Base-by-base conservation (phyloP, 2,329 filamentous ascomycete species). In the Fusarium sp. region DNA sequence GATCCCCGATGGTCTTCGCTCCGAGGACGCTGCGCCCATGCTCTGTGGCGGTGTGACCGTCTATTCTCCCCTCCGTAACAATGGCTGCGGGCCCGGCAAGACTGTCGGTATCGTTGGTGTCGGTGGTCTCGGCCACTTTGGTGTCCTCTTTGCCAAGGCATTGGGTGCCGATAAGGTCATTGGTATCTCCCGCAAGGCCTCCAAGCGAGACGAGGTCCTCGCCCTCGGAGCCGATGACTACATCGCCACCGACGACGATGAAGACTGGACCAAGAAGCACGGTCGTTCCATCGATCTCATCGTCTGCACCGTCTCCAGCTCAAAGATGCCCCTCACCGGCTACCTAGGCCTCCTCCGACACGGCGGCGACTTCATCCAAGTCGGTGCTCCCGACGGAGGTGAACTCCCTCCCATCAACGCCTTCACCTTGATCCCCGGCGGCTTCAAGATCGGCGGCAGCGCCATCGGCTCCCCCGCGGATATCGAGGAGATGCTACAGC, bases 1-100 rank as follows among this genome's bases (percentile, higher is more conserved):
- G 75, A 83, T 85, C 43, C 82, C 82, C 15, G 82, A 84, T 28
- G 74, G 70, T 11, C 66, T 85, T 1, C 65, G 76, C n/a, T 78
- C 77, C 1, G 82, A 80, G 39, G 67, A 80, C 39, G 81, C 82
- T 9, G 83, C 91, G 15, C 90, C 91, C 4, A 89, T 93, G 87
- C 82, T 93, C 52, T 93, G 91, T 72, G 91, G 86, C 13, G 91
- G 91, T 18, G 85, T 93, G 41, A 93, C 91, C 0, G 83, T 90
- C 10, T 94, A 85, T 73, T 82, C 84, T 8, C 91, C 91, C 1
- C 78, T 94, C 44, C 83, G 82, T 60, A 84, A 87, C 53, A 87
- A 91, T 64, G 88, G 88, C 8, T 87, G 85, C 57, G 91, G 91
- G 0, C 90, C 90, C 0, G 90, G 90, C 13, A 92, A 91, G 80